phyloP scores from a whole-genome alignment of 331 rosid genomes.

The Ulmus americana region DNA sequence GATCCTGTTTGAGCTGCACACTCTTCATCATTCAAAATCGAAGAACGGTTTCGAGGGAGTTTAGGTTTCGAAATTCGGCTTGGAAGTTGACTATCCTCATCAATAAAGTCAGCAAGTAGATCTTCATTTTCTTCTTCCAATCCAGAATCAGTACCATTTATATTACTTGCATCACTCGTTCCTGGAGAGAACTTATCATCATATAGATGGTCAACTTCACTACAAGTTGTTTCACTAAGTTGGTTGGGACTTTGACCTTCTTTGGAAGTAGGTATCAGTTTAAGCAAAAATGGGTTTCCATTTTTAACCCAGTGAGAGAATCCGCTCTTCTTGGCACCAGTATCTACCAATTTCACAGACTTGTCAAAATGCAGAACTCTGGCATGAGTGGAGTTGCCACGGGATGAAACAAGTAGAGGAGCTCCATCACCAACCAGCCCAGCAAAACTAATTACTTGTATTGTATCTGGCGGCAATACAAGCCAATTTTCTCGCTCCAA shows the following conservation, averaged over 20 bases:
- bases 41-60: constrained; percentile 38
- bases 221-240: constrained; percentile 42
- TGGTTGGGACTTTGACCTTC: constrained; percentile 46
- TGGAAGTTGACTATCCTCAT: constrained; percentile 99
- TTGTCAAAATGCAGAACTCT: constrained; percentile 43
- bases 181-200: constrained; percentile 52
- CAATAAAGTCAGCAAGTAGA: constrained; percentile 96
- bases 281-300: constrained; percentile 77
- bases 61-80: constrained; percentile 68
- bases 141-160: constrained; percentile 54
- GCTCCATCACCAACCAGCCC: constrained; percentile 98
- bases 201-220: constrained; percentile 41
- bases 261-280: constrained; percentile 38
- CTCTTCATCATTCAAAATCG: constrained; percentile 53
- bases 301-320: constrained; percentile 65
- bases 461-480: constrained; percentile 67
- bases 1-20: constrained; percentile 77
- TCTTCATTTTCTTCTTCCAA: constrained; percentile 90
- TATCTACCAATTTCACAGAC: constrained; percentile 40
- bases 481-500: constrained; percentile 88
- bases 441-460: constrained; percentile 81
- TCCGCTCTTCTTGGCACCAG: constrained; percentile 51
- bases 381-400: constrained; percentile 36
- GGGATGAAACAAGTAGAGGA: constrained; percentile 64
- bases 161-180: constrained; percentile 38